Percentiles rank a stretch among this genome's conserved stretches.
Evolutionary conservation across 2,329 filamentous ascomycete species (phyloP).

Genomic region (Fusarium sp.): DNA sequence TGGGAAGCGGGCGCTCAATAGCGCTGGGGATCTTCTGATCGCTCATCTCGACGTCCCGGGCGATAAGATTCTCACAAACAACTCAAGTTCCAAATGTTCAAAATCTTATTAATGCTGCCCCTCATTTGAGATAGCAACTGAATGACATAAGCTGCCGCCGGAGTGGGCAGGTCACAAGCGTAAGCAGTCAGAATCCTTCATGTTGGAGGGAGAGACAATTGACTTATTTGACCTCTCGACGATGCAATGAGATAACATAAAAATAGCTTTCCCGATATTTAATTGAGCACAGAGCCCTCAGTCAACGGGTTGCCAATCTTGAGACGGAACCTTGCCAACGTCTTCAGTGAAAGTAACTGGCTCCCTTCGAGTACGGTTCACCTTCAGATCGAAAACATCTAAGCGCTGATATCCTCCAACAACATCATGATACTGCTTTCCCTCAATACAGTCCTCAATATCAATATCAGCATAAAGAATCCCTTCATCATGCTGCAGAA

Average conservation of each 20-base stretch:
- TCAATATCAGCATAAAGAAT: slow-evolving; percentile 63
- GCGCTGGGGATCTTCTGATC: not conserved
- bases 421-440: slow-evolving; percentile 67
- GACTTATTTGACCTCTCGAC: fast-evolving
- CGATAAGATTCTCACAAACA: too few relatives aligned
- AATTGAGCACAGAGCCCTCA: not conserved
- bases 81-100: not conserved
- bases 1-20: slow-evolving; percentile 27
- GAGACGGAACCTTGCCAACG: fast-evolving
- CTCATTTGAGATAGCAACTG: not conserved
- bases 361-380: slow-evolving; percentile 53
- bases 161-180: not conserved
- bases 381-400: slow-evolving; percentile 62
- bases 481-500: slow-evolving; percentile 57
- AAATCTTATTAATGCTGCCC: not conserved
- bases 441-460: slow-evolving; percentile 60
- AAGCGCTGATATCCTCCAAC: slow-evolving; percentile 65
- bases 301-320: not conserved
- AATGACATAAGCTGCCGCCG: not conserved
- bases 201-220: not conserved
- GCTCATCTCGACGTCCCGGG: fast-evolving
- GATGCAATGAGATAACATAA: fast-evolving
- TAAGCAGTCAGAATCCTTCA: not conserved
- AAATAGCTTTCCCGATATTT: fast-evolving
- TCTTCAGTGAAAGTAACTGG: slow-evolving; percentile 45